These are phyloP conservation scores for Saccharomycopsis fermentans DNA, from an alignment of 805 yeast genomes.

Conservation along the genomic window DNA sequence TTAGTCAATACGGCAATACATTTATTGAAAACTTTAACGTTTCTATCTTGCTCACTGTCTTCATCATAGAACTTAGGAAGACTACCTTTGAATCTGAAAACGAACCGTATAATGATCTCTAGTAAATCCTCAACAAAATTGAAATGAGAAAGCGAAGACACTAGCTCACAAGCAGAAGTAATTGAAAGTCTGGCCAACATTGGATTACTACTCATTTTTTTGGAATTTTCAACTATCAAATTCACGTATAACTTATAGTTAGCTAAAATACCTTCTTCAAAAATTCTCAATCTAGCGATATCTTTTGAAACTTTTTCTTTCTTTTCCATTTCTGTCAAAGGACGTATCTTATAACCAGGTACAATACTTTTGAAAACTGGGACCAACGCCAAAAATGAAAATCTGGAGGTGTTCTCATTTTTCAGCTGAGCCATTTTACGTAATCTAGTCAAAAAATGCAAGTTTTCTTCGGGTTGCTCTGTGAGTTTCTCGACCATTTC, in stretches of 20 bases:
- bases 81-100: slow-evolving; percentile 38
- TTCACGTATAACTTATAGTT: slow-evolving; percentile 63
- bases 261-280: slow-evolving; percentile 67
- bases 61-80: slow-evolving; percentile 10
- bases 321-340: slow-evolving; percentile 71
- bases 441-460: slow-evolving; percentile 51
- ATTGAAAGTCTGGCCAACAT: slow-evolving; percentile 48
- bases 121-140: slow-evolving; percentile 73
- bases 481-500: slow-evolving; percentile 63
- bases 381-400: slow-evolving; percentile 68
- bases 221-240: slow-evolving; percentile 35
- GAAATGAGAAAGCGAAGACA: slow-evolving; percentile 61
- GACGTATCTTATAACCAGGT: slow-evolving; percentile 81
- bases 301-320: slow-evolving; percentile 78
- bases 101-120: slow-evolving; percentile 53
- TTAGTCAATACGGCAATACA: slow-evolving; percentile 58
- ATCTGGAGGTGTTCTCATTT: slow-evolving; percentile 54
- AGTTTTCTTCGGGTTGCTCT: slow-evolving; percentile 86
- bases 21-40: slow-evolving; percentile 33
- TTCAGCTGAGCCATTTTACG: slow-evolving; percentile 61
- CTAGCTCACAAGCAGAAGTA: slow-evolving; percentile 71
- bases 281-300: slow-evolving; percentile 62
- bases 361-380: slow-evolving; percentile 78
- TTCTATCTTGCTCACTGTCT: slow-evolving; percentile 1
- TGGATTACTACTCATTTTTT: slow-evolving; percentile 28